Evolutionary conservation across 2,329 filamentous ascomycete genomes (phyloP), one percentile per base, ranked within the genome.

Genomic region (Calonectria pauciramosa): DNA sequence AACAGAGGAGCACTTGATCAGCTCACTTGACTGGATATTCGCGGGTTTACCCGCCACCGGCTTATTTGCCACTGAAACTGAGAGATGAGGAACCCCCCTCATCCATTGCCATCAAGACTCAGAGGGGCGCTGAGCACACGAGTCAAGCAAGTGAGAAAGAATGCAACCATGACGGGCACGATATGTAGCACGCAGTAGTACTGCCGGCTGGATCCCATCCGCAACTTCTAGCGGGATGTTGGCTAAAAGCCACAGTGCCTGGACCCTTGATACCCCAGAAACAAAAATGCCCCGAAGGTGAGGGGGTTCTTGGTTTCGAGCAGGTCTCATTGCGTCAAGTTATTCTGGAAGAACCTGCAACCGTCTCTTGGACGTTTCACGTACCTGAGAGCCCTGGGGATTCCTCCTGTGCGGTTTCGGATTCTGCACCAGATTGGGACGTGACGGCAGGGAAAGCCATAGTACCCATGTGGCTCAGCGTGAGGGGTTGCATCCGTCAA

Each of bases 321-420:
- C 36, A 70, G 75, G 72, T 65, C 63, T 71, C 68, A 10, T 52
- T 69, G 76, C 77, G 69, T 80, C 76, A 76, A 75, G 51, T 76
- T 77, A 70, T 82, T 83, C 79, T 80, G 80, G 78, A 80, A 80
- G 65, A 77, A 73, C 71, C 73, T 74, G 74, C 75, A 65, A 75
- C 68, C 49, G 52, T 41, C n/a, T 51, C 51, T 73, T 32, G 66
- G 63, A 30, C 51, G 78, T 81, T 82, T 83, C 81, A 80, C 71
- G 78, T 79, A 74, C 69, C 72, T 68, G 75, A 77, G 56, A 74
- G 71, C 70, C 70, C 70, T 65, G 74, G 75, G 64, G 75, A 70
- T 71, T 69, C 65, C 54, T 75, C 74, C 72, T 73, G 68, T 69
- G 74, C 69, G 72, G 78, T 77, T 79, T 80, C 77, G 65, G 70